phyloP scores from a whole-genome alignment of 176 grass and related monocot species.

The Phoenix dactylifera region DNA sequence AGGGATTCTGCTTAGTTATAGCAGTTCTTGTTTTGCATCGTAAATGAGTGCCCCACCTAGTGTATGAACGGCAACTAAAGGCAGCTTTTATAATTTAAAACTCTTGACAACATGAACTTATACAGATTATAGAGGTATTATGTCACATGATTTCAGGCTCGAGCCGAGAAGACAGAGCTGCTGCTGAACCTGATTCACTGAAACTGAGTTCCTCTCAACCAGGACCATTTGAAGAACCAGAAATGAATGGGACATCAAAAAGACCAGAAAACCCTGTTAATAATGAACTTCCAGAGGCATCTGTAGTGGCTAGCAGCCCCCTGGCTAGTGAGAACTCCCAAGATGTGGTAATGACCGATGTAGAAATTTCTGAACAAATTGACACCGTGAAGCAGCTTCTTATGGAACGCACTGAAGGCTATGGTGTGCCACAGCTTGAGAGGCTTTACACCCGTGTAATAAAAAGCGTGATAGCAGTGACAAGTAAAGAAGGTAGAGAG shows the following conservation, averaged over 20 bases:
- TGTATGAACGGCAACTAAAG: too few species aligned
- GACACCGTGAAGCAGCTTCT: conserved; percentile 44
- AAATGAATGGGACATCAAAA: conserved; percentile 34
- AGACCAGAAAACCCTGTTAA: conserved; percentile 23
- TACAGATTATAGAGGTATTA: too few species aligned
- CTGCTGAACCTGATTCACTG: conserved; percentile 43
- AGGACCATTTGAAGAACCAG: conserved; percentile 29
- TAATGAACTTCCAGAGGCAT: conserved; percentile 24
- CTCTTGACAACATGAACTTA: too few species aligned
- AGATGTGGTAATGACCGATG: conserved; percentile 5
- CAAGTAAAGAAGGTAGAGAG: conserved; percentile 35
- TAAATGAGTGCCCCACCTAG: too few species aligned
- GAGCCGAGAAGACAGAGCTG: conserved; percentile 34
- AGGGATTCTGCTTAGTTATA: too few species aligned
- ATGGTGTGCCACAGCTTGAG: conserved; percentile 76
- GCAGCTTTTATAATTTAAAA: too few species aligned
- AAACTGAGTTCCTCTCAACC: conserved; percentile 36
- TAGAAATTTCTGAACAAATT: conserved; percentile 38
- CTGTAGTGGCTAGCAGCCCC: conserved; percentile 26
- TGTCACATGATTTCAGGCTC: conserved; percentile 22
- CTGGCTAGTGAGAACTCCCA: conserved; percentile 21
- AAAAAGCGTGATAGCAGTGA: conserved; percentile 43
- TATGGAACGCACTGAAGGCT: conserved; percentile 48
- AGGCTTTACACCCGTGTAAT: conserved; percentile 69
- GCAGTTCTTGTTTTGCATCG: too few species aligned